Evolutionary conservation across 768 basidiomycete genomes (phyloP).

Genomic region (Wakefieldia striispora): DNA sequence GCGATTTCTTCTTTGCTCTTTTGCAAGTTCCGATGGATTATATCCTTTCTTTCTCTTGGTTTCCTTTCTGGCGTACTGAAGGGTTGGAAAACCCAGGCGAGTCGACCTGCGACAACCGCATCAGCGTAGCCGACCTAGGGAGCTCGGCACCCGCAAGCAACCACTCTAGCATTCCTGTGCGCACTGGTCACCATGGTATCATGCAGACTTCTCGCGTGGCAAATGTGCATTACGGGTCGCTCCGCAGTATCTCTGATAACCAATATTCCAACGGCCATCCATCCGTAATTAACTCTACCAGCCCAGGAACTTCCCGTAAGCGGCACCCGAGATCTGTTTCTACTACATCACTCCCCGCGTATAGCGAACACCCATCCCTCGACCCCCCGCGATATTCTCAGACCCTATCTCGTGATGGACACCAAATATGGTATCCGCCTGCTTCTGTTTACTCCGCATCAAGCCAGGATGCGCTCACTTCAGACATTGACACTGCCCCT

Average conservation of each 20-base stretch:
- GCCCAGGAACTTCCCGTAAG: constrained; percentile 3
- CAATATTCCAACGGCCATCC: constrained; percentile 3
- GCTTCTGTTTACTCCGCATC: constrained; percentile 37
- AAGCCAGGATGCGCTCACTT: constrained; percentile 11
- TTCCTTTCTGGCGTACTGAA: constrained; percentile 19
- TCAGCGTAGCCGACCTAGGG: constrained; percentile 1
- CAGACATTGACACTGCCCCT: constrained; percentile 25
- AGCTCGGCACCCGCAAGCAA: constrained; percentile 6
- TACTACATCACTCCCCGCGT: constrained; percentile 22
- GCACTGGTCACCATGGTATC: constrained; percentile 5
- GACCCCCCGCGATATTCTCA: constrained; percentile 26
- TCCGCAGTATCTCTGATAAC: constrained; percentile 21
- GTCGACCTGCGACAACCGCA: not conserved
- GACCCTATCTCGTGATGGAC: constrained; percentile 15
- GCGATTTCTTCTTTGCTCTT: constrained; percentile 55
- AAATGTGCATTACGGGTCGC: constrained; percentile 6
- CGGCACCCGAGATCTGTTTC: constrained; percentile 17
- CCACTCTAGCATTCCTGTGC: constrained; percentile 12
- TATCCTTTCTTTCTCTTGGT: constrained; percentile 32
- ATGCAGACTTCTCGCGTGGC: constrained; percentile 8
- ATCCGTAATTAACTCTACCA: not conserved
- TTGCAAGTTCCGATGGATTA: constrained; percentile 40
- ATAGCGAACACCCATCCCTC: constrained; percentile 20
- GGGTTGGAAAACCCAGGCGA: constrained; percentile 9
- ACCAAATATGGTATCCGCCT: constrained; percentile 65